Evolutionary conservation across 352 stramenopile species (phyloP), one percentile per base, ranked within the genome.

Genomic region (Hyaloperonospora brassicae): DNA sequence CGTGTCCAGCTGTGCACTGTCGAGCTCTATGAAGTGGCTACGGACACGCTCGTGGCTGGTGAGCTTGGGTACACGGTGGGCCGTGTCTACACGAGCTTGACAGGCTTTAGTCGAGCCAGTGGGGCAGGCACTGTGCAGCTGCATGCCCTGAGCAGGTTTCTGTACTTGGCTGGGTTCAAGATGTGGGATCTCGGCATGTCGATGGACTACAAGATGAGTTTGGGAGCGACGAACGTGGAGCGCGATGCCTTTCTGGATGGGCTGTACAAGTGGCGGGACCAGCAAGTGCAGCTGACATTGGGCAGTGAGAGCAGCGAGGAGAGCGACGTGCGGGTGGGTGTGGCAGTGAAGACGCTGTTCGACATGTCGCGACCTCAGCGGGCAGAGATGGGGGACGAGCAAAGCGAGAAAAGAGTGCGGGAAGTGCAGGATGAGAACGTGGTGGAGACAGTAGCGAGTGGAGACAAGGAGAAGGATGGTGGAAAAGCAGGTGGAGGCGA

Each of bases 1-100:
- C 65, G 64, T 49, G 81, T 98, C 22, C 70, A 79, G 21, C 84
- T 98, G 24, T 95, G 95, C 60, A 96, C 86, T 6, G 84, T 97
- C 9, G 92, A 98, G 72, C 60, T 97, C 24, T 91, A 86, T 48
- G 86, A 96, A 51, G 70, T 74, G 12, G 59, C 70, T 34, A 92
- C 84, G 21, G 76, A 87, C 35, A 61, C 65, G 8, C 62, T 98
- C 2, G 89, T 75, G 5, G 93, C 83, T 2, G 93, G 93, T 17
- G 93, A 98, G 55, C 72, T 98, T 11, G 91, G 90, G 6, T 97
- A 98, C 66, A 96, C 86, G 5, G 84, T 96, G 8, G 93, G 91
- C 36, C 86, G 76, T 43, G 84, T 96, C 51, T 98, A 97, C 65
- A 97, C 86, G 46, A 92, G 81, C 40, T 61, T 95, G 25, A 93